Conservation (phyloP, 164 flowering plant genomes). For the Vitis riparia region DNA sequence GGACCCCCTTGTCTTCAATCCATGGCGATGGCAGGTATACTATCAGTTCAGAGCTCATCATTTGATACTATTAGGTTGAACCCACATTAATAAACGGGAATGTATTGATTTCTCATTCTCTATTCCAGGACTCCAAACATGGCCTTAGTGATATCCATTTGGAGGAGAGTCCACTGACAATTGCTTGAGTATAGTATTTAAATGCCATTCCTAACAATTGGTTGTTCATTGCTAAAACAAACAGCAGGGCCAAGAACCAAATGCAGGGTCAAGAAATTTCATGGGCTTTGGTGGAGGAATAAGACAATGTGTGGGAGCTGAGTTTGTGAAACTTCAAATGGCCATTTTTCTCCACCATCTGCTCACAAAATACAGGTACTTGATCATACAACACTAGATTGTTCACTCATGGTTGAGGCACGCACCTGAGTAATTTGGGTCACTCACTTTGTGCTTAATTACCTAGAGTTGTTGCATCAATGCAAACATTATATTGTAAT, state of each 20-base stretch:
- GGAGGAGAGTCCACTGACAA: too few species aligned
- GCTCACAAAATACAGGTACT: conserved; percentile 64
- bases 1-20: conserved; percentile 81
- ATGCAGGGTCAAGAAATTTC: conserved; percentile 53
- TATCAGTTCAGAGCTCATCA: too few species aligned
- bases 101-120: conserved; percentile 16
- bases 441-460: conserved; percentile 12
- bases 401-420: too few species aligned
- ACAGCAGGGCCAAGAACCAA: conserved; percentile 37
- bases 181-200: too few species aligned
- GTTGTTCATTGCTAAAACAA: background rate
- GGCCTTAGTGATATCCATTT: too few species aligned
- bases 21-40: conserved; percentile 79
- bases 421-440: too few species aligned
- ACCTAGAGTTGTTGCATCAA: too few species aligned
- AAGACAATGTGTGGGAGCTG: conserved; percentile 73
- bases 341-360: conserved; percentile 63
- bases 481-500: too few species aligned
- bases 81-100: too few species aligned
- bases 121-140: background rate
- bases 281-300: conserved; percentile 80
- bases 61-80: too few species aligned
- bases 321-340: conserved; percentile 66
- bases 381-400: too few species aligned
- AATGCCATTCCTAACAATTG: too few species aligned